A percentile compares a stretch with the other conserved stretches of the same genome.
Conservation (phyloP, 768 basidiomycete genomes). For the Xanthoconium stramineum region DNA sequence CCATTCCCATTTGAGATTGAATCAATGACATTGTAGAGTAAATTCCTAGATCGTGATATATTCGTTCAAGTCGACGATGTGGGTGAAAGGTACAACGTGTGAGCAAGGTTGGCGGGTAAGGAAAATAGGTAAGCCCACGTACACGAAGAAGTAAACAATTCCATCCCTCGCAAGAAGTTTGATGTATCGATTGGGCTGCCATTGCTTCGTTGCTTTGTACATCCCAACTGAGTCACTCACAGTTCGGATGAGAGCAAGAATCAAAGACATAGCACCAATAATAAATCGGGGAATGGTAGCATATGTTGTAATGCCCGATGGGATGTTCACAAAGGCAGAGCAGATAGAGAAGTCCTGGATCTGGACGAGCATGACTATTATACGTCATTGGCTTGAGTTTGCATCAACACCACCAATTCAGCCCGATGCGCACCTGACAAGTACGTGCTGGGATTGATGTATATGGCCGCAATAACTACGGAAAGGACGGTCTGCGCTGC, state of each 20-base stretch:
- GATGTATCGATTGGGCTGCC: conserved; percentile 4
- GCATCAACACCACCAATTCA: not conserved
- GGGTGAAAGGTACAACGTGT: not conserved
- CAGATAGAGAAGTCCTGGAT: no score
- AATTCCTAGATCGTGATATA: not conserved
- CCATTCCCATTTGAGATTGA: not conserved
- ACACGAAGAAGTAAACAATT: conserved; percentile 14
- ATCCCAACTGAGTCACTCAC: not conserved
- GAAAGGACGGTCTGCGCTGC: not conserved
- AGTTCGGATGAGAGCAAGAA: not conserved
- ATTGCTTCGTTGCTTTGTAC: conserved; percentile 4
- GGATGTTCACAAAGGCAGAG: no score
- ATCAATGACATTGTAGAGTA: conserved; percentile 1
- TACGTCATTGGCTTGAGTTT: no score
- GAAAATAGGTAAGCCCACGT: not conserved
- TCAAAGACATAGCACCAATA: conserved; percentile 2
- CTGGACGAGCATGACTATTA: no score
- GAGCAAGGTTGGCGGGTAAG: no score
- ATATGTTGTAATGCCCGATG: not conserved
- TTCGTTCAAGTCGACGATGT: not conserved
- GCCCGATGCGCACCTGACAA: conserved; percentile 1
- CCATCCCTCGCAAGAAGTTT: conserved; percentile 7
- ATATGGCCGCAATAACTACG: not conserved
- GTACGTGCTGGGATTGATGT: not conserved
- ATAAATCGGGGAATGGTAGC: conserved; percentile 5